Conservation (phyloP, 495 filamentous ascomycete genomes). For the Trichocladium antarcticum region DNA sequence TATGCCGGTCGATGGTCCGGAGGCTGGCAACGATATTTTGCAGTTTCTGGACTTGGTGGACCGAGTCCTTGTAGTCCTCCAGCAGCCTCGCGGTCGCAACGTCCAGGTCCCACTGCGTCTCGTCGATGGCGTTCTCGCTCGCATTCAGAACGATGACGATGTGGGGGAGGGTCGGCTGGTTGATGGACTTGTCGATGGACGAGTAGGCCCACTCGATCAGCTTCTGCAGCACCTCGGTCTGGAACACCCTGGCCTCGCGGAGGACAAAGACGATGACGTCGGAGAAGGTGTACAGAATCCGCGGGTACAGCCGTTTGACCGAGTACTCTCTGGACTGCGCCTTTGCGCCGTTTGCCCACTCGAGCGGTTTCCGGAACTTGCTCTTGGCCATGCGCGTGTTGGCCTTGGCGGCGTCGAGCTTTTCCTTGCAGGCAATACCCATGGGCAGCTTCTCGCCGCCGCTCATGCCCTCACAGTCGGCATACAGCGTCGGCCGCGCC, state of each 20-base stretch:
- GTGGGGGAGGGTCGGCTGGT: constrained; percentile 46
- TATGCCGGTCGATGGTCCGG: neutral
- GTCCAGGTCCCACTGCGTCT: constrained; percentile 38
- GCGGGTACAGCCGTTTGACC: constrained; percentile 43
- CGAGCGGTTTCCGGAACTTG: neutral
- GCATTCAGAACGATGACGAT: constrained; percentile 46
- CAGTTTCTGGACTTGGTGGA: constrained; percentile 17
- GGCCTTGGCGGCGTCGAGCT: neutral
- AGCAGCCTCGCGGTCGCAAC: constrained; percentile 36
- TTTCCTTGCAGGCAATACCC: constrained; percentile 1
- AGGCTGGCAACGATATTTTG: constrained; percentile 13
- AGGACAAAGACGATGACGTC: constrained; percentile 46
- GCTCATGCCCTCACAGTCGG: constrained; percentile 47
- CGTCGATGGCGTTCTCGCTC: constrained; percentile 35
- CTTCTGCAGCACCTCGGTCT: constrained; percentile 31
- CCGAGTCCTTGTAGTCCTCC: constrained; percentile 9
- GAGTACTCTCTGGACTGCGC: constrained; percentile 30
- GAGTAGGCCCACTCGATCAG: constrained; percentile 34
- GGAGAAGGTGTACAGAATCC: constrained; percentile 45
- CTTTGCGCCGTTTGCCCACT: constrained; percentile 36
- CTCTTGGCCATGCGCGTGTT: neutral
- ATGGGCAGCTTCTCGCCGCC: constrained; percentile 40
- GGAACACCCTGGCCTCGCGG: constrained; percentile 32
- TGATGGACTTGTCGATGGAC: constrained; percentile 43
- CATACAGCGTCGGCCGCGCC: constrained; percentile 41